Evolutionary conservation across 2,329 filamentous ascomycete species (phyloP), one percentile per base, ranked within the genome.

Genomic region (Arthroderma sp.): DNA sequence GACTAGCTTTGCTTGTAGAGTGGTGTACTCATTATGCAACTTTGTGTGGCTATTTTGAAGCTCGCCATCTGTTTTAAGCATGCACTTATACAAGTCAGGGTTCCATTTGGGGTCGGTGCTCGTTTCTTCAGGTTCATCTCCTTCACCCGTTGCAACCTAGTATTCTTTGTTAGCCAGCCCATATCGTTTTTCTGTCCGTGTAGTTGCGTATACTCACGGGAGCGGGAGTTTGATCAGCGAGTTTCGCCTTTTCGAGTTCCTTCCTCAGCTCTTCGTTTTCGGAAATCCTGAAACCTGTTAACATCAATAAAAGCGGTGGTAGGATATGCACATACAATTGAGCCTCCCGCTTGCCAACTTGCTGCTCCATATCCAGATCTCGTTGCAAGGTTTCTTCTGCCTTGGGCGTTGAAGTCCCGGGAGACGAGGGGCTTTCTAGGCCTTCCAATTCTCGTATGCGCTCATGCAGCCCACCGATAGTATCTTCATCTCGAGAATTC

Each of bases 361-460:
- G 61, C 15, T 22, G 15, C 15, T 22, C 15, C 15, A 22, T 22
- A 44, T 67, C 64, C 33, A 67, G 61, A 48, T 67, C 64, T 44
- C 64, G 63, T 43, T 64, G 62, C 33, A 67, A 54, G 10, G 59
- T 66, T 27, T 59, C 61, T 39, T 63, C 61, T 47, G 61, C 46
- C 40, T 61, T 64, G 6, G 64, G 62, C 9, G 63, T 65, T 29
- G 61, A 57, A 29, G 57, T 59, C 10, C 62, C 60, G 15, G 64
- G 62, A 1, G 58, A 61, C 22, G 62, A 62, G 44, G 58, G 57
- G 49, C 61, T 65, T 45, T 63, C 57, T 30, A 64, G 58, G 32
- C 62, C 61, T 50, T 67, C 59, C n/a, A 66, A 50, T 47, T 67
- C 64, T 11, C 63, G 58, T 32, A 66, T 59, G n/a, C 63, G 60